Base-by-base conservation (phyloP, 2,329 filamentous ascomycete genomes). In the Sporothrix luriei region DNA sequence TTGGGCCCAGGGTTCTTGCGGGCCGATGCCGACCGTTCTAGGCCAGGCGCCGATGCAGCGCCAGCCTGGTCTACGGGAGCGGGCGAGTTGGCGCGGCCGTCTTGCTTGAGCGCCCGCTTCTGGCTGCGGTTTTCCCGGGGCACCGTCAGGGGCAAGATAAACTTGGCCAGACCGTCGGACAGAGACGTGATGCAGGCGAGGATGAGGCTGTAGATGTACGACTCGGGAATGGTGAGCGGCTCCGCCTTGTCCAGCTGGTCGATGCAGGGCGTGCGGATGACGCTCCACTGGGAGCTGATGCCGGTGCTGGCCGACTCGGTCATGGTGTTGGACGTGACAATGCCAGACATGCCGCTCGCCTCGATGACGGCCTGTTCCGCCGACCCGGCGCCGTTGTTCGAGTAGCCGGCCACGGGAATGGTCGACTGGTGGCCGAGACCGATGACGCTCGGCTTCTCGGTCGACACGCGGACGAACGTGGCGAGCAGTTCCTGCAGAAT, bases 201-300 rank as follows among this genome's bases (percentile, higher is more conserved):
- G 1, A 94, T 91, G 62, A 99, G 83, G 72, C 91, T 93, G 79
- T 97, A 98, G 9, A 97, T 86, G 76, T 99, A 99, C 0, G 95
- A 97, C 72, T 97, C 94, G 0, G 95, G 95, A 26, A 97, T 87
- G 0, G 83, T 75, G 4, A 94, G 93, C 0, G 94, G 86, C 62
- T 97, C 94, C 0, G 88, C 87, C 78, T 98, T 99, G 80, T 99
- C 95, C 24, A 98, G 86, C 73, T 97, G 92, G 75, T 99, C 95
- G 72, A 98, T 92, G 76, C 93, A 97, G 5, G 93, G 90, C 13
- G 93, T 91, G 65, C 93, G 88, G 72, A 97, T 87, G 14, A 90
- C 87, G 78, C 95, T 99, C 93, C 93, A 98, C 76, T 97, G 91
- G 3, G 86, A 88, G 79, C 93, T 97, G 76, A 99, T 94, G 10